These are phyloP conservation scores for Cladosporium austrohemisphaericum DNA, from an alignment of 2,329 filamentous ascomycete genomes.

Conservation along the genomic window DNA sequence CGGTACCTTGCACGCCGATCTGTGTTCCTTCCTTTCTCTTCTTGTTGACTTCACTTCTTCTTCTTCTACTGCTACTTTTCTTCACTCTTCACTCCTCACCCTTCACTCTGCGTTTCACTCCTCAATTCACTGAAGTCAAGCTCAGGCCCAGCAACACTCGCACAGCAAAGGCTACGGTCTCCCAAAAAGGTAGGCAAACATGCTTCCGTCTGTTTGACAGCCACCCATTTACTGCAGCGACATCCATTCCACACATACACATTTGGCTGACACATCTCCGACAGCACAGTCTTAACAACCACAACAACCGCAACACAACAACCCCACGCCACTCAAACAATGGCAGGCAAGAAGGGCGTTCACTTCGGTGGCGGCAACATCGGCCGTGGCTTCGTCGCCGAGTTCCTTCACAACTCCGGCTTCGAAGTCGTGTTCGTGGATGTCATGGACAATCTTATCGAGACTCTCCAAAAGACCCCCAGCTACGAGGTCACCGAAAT, in stretches of 20 bases:
- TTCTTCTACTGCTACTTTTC: background rate
- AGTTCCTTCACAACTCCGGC: slow-evolving; percentile 89
- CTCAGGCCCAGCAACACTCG: no score
- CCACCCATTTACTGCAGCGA: background rate
- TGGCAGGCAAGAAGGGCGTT: slow-evolving; percentile 46
- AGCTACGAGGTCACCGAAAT: slow-evolving; percentile 93
- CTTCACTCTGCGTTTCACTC: background rate
- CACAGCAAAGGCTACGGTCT: no score
- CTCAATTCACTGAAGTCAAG: no score
- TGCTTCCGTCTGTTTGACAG: background rate
- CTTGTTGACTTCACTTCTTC: slow-evolving; percentile 5
- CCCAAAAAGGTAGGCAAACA: no score
- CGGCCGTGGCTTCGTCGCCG: slow-evolving; percentile 70
- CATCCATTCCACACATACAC: background rate
- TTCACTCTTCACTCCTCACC: slow-evolving; percentile 3
- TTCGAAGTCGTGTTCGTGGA: slow-evolving; percentile 97
- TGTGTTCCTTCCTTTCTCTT: background rate
- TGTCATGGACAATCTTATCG: slow-evolving; percentile 79
- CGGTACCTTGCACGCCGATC: slow-evolving; percentile 6
- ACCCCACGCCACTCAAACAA: slow-evolving; percentile 18
- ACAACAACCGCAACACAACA: background rate
- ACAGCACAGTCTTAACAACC: background rate
- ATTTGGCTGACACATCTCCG: background rate
- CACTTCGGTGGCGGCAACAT: slow-evolving; percentile 55
- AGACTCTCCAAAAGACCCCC: slow-evolving; percentile 68